Percentiles rank a stretch among this genome's conserved stretches.
phyloP scores from a whole-genome alignment of 805 yeast species.

The Starmerella bacillaris region DNA sequence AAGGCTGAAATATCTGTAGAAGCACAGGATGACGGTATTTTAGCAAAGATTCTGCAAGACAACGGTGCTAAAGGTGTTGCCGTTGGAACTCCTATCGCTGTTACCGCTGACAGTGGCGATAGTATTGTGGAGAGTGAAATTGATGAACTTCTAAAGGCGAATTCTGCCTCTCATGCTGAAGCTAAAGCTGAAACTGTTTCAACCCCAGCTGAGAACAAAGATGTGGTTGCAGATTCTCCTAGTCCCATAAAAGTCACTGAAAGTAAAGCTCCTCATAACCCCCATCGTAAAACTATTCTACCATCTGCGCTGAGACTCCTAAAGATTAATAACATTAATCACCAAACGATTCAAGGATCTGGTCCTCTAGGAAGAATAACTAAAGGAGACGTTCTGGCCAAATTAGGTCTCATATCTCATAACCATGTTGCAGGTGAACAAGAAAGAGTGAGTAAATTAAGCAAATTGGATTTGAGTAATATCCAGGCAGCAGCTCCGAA shows the following conservation, averaged over 20 bases:
- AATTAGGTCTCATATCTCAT: constrained; percentile 50
- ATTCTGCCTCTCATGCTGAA: constrained; percentile 7
- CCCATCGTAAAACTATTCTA: constrained; percentile 10
- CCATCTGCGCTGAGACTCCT: constrained; percentile 40
- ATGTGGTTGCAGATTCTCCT: constrained; percentile 10
- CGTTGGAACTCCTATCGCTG: constrained; percentile 84
- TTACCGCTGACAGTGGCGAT: constrained; percentile 73
- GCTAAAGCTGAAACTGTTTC: constrained; percentile 6
- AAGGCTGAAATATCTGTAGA: constrained; percentile 96
- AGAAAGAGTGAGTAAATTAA: constrained; percentile 35
- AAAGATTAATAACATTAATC: constrained; percentile 41
- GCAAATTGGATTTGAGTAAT: constrained; percentile 55
- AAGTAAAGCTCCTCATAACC: background rate
- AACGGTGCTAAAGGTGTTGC: constrained; percentile 66
- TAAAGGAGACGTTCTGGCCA: constrained; percentile 81
- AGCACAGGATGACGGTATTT: constrained; percentile 79
- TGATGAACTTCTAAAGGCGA: constrained; percentile 29
- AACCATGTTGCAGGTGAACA: constrained; percentile 38
- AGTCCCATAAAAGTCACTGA: constrained; percentile 24
- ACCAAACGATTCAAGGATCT: constrained; percentile 54
- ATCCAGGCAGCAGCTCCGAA: constrained; percentile 26
- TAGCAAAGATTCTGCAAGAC: constrained; percentile 52
- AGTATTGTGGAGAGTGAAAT: constrained; percentile 46
- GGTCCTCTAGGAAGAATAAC: constrained; percentile 80
- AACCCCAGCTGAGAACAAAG: constrained; percentile 8